These are phyloP conservation scores for Termitomyces sp. DNA, from an alignment of 768 basidiomycete genomes.

Conservation along the genomic window DNA sequence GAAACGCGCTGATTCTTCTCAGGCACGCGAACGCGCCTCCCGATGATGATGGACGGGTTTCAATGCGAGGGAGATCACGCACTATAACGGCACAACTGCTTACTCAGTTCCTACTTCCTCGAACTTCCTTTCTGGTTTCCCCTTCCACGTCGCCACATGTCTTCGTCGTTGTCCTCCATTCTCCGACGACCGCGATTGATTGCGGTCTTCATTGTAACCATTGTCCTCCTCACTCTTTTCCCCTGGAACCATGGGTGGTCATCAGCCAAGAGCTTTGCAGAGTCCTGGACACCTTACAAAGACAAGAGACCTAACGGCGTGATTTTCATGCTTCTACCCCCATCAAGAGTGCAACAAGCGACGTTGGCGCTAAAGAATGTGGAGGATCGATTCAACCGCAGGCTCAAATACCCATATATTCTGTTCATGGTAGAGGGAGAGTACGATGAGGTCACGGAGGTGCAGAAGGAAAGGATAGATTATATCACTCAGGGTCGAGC, in stretches of 20 bases:
- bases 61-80: neutral
- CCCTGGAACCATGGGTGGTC: conserved; percentile 3
- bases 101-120: neutral
- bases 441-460: conserved; percentile 15
- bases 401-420: conserved; percentile 25
- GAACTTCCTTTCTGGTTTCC: neutral
- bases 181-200: conserved; percentile 7
- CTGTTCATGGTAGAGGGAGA: conserved; percentile 24
- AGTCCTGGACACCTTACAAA: neutral
- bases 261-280: neutral
- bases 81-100: neutral
- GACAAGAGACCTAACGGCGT: conserved; percentile 18
- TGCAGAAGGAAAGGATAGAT: conserved; percentile 18
- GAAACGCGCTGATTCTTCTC: neutral
- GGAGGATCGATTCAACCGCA: conserved; percentile 25
- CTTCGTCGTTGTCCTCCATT: conserved; percentile 5
- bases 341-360: conserved; percentile 22
- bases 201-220: neutral
- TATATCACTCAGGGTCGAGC: conserved; percentile 24
- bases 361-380: conserved; percentile 22
- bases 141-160: neutral
- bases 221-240: conserved; percentile 2
- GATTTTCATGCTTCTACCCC: conserved; percentile 23
- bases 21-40: neutral
- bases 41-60: neutral